phyloP scores from a whole-genome alignment of 495 filamentous ascomycete species.

The Achaetomiella virescens region DNA sequence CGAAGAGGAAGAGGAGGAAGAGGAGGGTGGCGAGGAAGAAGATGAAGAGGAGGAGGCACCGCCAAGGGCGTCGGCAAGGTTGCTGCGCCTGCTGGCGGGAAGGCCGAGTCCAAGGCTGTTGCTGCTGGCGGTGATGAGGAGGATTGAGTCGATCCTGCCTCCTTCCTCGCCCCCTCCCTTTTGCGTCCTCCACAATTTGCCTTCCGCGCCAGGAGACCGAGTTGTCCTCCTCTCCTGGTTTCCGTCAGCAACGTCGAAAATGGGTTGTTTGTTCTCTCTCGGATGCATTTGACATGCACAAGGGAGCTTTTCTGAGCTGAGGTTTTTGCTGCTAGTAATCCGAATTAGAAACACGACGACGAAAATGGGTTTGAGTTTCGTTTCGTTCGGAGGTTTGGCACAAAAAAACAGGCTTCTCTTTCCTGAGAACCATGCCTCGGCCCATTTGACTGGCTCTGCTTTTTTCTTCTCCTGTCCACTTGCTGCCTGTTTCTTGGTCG shows the following conservation, averaged over 20 bases:
- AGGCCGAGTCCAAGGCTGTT: slow-evolving; percentile 14
- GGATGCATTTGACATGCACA: neutral
- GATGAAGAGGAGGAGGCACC: slow-evolving; percentile 28
- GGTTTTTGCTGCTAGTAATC: neutral
- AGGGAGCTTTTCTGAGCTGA: neutral
- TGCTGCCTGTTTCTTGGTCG: neutral
- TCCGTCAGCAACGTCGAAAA: neutral
- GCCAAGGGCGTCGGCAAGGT: slow-evolving; percentile 33
- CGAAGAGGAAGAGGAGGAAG: slow-evolving; percentile 30
- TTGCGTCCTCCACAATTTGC: too few relatives aligned
- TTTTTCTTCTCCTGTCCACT: neutral
- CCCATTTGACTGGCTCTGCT: neutral
- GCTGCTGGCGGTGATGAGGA: slow-evolving; percentile 31
- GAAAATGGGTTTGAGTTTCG: neutral
- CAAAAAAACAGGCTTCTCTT: neutral
- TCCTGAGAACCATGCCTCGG: neutral
- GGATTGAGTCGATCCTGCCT: slow-evolving; percentile 19
- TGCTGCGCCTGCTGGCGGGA: slow-evolving; percentile 8
- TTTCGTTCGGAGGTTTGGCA: neutral
- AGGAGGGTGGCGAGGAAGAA: slow-evolving; percentile 29
- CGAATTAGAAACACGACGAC: neutral
- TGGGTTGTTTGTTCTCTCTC: neutral
- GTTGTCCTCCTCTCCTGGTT: neutral
- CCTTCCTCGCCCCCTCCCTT: neutral
- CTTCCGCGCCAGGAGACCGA: neutral